Evolutionary conservation across 495 filamentous ascomycete species (phyloP).

Genomic region (Xylaria acuta): DNA sequence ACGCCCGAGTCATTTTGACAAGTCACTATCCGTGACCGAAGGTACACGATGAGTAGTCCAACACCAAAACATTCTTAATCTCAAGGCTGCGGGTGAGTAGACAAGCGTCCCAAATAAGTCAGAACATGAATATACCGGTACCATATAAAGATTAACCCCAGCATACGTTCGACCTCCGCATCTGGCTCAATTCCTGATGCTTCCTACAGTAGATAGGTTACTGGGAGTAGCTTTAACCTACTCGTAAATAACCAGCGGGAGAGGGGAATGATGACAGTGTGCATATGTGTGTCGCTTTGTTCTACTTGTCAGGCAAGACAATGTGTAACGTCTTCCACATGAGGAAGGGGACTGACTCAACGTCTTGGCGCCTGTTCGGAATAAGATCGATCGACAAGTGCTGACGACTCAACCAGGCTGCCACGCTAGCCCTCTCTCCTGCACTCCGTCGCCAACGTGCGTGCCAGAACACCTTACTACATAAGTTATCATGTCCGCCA

Average conservation of each 20-base stretch:
- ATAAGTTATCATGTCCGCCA: not conserved
- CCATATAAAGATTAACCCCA: too few species aligned
- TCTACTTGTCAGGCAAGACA: not conserved
- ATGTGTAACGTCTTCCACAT: not conserved
- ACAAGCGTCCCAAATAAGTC: too few species aligned
- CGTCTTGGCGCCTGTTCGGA: slow-evolving; percentile 5
- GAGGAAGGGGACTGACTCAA: not conserved
- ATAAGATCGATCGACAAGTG: not conserved
- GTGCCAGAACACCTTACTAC: not conserved
- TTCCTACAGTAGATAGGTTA: too few species aligned
- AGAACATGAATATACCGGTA: too few species aligned
- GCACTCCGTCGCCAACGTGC: not conserved
- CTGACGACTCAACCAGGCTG: slow-evolving; percentile 1
- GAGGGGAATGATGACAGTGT: not conserved
- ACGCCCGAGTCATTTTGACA: too few species aligned
- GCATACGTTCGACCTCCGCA: slow-evolving; percentile 46
- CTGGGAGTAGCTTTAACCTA: too few species aligned
- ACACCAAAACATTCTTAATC: too few species aligned
- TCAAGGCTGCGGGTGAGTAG: too few species aligned
- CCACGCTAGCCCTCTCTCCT: not conserved
- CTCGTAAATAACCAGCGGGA: too few species aligned
- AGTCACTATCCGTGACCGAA: too few species aligned
- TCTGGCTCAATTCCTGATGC: slow-evolving; percentile 27
- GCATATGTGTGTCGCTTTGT: not conserved
- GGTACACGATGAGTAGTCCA: too few species aligned